Conservation (phyloP, 306 rosid genomes). For the Potentilla sterilis region DNA sequence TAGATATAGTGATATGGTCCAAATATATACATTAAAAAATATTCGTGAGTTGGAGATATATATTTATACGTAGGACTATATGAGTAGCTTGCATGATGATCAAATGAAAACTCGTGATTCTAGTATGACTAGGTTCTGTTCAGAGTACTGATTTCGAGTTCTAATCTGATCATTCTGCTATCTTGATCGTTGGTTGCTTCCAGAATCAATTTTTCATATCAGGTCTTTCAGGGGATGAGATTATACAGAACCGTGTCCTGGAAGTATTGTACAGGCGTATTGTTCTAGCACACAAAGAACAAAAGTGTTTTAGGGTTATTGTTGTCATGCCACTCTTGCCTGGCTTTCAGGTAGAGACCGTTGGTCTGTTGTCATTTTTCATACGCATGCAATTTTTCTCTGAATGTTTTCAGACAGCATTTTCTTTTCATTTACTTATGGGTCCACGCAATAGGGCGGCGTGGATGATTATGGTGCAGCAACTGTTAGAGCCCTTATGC, state of each 20-base stretch:
- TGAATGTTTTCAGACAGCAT: background rate
- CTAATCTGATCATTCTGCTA: background rate
- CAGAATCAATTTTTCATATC: constrained; percentile 58
- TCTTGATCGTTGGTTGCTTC: constrained; percentile 17
- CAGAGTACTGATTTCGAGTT: background rate
- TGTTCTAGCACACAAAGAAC: constrained; percentile 37
- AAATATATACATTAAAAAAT: background rate
- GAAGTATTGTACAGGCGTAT: constrained; percentile 43
- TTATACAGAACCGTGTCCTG: constrained; percentile 41
- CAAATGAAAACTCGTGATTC: background rate
- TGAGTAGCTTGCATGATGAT: background rate
- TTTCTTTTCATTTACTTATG: background rate
- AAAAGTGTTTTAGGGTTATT: constrained; percentile 41
- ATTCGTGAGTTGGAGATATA: background rate
- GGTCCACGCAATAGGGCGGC: constrained; percentile 38
- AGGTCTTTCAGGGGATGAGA: constrained; percentile 44
- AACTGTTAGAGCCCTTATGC: constrained; percentile 55
- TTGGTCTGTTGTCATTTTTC: background rate
- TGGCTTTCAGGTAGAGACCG: constrained; percentile 43
- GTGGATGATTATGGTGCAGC: constrained; percentile 51
- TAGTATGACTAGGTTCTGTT: background rate
- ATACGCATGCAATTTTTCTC: background rate
- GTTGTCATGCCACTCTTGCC: constrained; percentile 50
- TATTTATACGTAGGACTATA: background rate
- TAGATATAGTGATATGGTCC: background rate